Conservation (phyloP, 306 rosid species). For the Alnus glutinosa region DNA sequence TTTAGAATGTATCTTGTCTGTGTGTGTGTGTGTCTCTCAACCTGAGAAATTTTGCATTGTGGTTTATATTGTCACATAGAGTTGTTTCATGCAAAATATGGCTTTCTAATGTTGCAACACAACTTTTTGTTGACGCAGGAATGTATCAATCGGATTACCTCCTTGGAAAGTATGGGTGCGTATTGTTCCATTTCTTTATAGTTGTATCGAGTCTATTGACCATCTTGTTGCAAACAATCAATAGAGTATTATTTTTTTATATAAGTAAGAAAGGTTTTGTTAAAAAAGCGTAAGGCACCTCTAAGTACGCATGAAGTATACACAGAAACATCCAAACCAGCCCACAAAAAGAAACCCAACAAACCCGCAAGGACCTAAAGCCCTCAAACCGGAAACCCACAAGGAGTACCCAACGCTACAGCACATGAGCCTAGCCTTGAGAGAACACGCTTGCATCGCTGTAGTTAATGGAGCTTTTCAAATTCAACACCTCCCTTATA, state of each 20-base stretch:
- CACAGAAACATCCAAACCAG: too few species aligned
- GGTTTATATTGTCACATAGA: constrained; percentile 12
- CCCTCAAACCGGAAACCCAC: too few species aligned
- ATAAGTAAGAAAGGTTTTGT: too few species aligned
- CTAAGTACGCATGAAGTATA: too few species aligned
- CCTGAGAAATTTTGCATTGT: constrained; percentile 12
- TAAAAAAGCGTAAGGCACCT: too few species aligned
- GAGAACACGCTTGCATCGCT: too few species aligned
- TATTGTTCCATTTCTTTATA: constrained; percentile 12
- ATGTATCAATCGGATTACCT: constrained; percentile 85
- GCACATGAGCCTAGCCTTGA: too few species aligned
- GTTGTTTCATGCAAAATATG: not conserved
- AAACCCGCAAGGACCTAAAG: too few species aligned
- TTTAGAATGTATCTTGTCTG: not conserved
- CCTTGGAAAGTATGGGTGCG: constrained; percentile 84
- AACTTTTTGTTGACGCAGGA: constrained; percentile 56
- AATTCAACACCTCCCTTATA: not conserved
- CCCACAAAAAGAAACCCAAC: too few species aligned
- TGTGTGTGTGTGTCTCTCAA: constrained; percentile 10
- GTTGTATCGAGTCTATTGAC: not conserved
- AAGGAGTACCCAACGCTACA: too few species aligned
- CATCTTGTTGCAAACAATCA: constrained; percentile 7
- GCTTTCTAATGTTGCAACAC: constrained; percentile 26
- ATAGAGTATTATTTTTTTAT: not conserved
- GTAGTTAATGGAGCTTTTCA: too few species aligned